Evolutionary conservation across 1,284 basidiomycete genomes (phyloP).

Genomic region (Leucoagaricus sp.): DNA sequence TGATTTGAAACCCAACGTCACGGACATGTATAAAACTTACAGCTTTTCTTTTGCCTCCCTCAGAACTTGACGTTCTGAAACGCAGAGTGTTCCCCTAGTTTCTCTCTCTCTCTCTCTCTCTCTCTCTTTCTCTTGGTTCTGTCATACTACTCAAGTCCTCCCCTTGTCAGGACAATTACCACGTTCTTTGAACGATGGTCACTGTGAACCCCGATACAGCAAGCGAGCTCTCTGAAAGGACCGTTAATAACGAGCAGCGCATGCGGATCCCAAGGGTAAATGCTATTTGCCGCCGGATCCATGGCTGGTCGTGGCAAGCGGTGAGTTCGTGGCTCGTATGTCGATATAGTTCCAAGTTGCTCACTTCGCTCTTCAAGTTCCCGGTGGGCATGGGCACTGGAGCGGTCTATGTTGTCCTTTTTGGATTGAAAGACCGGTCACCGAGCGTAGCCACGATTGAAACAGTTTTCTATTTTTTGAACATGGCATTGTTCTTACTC

Average conservation of each 20-base stretch:
- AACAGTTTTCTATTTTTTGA: constrained; percentile 48
- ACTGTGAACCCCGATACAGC: background rate
- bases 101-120: background rate
- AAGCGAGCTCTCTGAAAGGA: constrained; percentile 8
- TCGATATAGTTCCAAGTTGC: background rate
- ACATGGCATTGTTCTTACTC: constrained; percentile 44
- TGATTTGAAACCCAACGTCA: background rate
- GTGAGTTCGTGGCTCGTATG: constrained; percentile 28
- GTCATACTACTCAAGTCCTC: background rate
- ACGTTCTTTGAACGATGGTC: constrained; percentile 12
- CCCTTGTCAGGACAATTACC: background rate
- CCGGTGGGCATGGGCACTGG: constrained; percentile 53
- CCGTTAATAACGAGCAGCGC: background rate
- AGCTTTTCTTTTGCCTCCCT: background rate
- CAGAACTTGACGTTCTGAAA: constrained; percentile 15
- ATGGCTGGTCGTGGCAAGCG: constrained; percentile 54
- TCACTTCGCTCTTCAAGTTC: constrained; percentile 33
- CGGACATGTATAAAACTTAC: background rate
- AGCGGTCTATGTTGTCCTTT: constrained; percentile 48
- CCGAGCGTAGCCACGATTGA: constrained; percentile 35
- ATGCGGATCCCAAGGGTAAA: constrained; percentile 2
- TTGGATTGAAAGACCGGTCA: constrained; percentile 39
- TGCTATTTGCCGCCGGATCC: constrained; percentile 34
- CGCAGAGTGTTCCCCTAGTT: constrained; percentile 12
- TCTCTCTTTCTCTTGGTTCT: constrained; percentile 5